Evolutionary conservation across 345 rosid species (phyloP), one percentile per base, ranked within the genome.

Genomic region (Eucalyptus sp.): DNA sequence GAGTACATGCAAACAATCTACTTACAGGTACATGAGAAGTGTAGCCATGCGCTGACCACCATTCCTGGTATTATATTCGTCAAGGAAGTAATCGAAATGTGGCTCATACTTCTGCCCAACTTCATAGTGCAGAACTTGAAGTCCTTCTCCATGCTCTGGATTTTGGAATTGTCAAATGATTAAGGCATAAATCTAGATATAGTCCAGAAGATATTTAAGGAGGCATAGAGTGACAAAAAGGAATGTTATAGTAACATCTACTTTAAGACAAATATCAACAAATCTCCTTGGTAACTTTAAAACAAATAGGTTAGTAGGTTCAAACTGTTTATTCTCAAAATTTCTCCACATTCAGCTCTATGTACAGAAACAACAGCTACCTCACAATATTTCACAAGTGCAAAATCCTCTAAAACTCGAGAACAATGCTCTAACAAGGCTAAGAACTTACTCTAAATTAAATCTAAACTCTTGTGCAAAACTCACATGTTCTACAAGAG

Each of bases 11-110:
- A 86, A 79, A 29, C 50, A 87, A 64, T 88, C 87, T 89, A 92
- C 99, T 87, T 91, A 98, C 99, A 98, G 98, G 93, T 98, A 98
- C 99, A 96, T 97, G 89, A 98, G 99, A 89, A 98, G 92, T 20
- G 99, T 98, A 89, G 99, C 99, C 90, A 96, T 94, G 86, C 99
- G 95, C 90, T 98, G 99, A n/a, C 99, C 99, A 13, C 99, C 99
- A 87, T 98, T 98, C 92, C 58, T 92, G 83, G 98, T 96, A 90
- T 97, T 98, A 91, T 89, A 97, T 89, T 96, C 97, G 88, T 98
- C 99, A 91, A 91, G 91, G 89, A 97, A 98, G 95, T 96, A 98
- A 91, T 98, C 99, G 89, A 88, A 96, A 89, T 98, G 99, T 89
- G 99, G 99, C 91, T 97, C 99, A 86, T 98, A 97, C 90, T 97